A percentile compares a stretch with the other conserved stretches of the same genome.
Conservation (phyloP, 1,284 basidiomycete species). For the Leucoagaricus sp. region DNA sequence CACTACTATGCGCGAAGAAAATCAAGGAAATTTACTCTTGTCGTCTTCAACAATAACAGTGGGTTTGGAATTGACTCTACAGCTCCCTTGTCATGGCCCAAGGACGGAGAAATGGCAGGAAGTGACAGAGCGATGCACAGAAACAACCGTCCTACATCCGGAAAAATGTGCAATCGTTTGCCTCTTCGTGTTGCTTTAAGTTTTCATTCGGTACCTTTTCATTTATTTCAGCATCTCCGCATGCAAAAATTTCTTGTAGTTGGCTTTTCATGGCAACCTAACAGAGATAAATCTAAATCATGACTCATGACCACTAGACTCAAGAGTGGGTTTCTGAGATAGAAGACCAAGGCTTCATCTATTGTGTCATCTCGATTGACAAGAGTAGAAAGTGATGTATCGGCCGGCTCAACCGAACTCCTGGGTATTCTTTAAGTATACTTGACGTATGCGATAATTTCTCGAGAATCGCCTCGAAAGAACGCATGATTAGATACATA, state of each 20-base stretch:
- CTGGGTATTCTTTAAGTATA: not conserved
- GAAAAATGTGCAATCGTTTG: not conserved
- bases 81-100: not conserved
- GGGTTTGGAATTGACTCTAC: not conserved
- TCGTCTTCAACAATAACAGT: not conserved
- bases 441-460: not conserved
- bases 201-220: not conserved
- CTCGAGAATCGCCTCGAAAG: not conserved
- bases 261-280: not conserved
- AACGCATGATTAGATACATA: conserved; percentile 9
- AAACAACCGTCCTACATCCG: not conserved
- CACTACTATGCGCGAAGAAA: not conserved
- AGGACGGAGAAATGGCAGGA: not conserved
- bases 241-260: not conserved
- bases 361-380: no score
- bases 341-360: no score
- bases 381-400: no score
- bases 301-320: not conserved
- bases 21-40: not conserved
- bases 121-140: not conserved
- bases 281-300: not conserved
- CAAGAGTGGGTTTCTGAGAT: no score
- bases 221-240: not conserved
- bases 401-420: no score
- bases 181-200: not conserved